These are phyloP conservation scores for Penicillium corylophilum DNA, from an alignment of 2,329 filamentous ascomycete genomes.

Conservation along the genomic window DNA sequence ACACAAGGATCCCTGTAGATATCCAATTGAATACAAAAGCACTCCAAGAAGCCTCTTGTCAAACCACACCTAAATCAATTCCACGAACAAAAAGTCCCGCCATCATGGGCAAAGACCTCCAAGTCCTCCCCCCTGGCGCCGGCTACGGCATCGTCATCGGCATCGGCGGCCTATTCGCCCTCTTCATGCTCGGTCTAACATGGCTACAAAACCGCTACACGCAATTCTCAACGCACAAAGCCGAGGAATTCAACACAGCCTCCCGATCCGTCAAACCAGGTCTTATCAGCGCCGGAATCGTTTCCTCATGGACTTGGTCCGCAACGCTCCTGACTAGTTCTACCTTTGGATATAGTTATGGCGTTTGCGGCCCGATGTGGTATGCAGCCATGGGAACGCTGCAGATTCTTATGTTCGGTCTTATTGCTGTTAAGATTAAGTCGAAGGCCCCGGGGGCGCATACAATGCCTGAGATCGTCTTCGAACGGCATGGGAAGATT, in stretches of 20 bases:
- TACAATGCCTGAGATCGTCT: constrained; percentile 46
- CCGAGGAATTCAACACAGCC: constrained; percentile 52
- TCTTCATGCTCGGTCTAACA: constrained; percentile 44
- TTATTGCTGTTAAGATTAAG: constrained; percentile 47
- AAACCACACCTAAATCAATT: not conserved
- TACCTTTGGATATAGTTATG: constrained; percentile 45
- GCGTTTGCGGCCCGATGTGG: constrained; percentile 46
- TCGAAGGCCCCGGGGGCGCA: constrained; percentile 42
- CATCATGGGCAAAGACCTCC: constrained; percentile 15
- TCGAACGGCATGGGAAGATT: constrained; percentile 37
- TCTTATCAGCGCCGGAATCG: constrained; percentile 49
- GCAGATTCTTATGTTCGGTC: constrained; percentile 44
- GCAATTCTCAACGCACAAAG: constrained; percentile 32
- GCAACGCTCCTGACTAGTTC: constrained; percentile 46
- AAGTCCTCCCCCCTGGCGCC: constrained; percentile 35
- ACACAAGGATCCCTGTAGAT: not conserved
- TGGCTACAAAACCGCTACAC: constrained; percentile 45
- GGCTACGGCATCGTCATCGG: constrained; percentile 55
- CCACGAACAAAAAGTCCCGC: too few species aligned
- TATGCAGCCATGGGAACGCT: constrained; percentile 43
- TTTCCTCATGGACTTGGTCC: constrained; percentile 52
- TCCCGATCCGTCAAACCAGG: constrained; percentile 40
- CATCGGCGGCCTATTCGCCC: constrained; percentile 47
- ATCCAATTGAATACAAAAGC: not conserved
- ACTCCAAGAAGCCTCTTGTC: not conserved